Percentiles rank a stretch among this genome's conserved stretches.
Conservation (phyloP, 352 stramenopile genomes). For the Pythium aristosporum region DNA sequence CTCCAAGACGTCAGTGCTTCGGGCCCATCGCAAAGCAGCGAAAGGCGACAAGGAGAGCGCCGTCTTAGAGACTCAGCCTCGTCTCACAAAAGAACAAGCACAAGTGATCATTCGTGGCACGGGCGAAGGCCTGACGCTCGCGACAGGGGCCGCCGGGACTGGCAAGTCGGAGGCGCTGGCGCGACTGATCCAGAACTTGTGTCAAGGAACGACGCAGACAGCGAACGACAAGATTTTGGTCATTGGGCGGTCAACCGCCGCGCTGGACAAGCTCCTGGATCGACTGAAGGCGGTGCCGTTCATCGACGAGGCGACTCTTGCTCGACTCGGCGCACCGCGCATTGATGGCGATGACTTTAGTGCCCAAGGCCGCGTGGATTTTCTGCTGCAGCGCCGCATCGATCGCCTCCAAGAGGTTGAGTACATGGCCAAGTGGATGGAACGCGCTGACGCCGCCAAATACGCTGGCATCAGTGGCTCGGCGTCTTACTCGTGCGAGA, state of each 20-base stretch:
- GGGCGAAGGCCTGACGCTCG: constrained; percentile 92
- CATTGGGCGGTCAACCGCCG: constrained; percentile 94
- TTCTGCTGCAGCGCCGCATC: constrained; percentile 58
- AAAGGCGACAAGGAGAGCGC: neutral
- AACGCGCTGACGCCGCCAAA: constrained; percentile 38
- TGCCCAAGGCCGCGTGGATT: constrained; percentile 89
- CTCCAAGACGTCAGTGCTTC: constrained; percentile 33
- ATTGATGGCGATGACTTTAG: constrained; percentile 62
- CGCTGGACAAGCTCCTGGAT: constrained; percentile 94
- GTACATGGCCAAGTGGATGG: constrained; percentile 89
- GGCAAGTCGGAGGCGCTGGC: constrained; percentile 96
- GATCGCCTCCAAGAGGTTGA: constrained; percentile 93
- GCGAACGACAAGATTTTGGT: constrained; percentile 90
- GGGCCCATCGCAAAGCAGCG: constrained; percentile 27
- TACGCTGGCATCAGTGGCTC: constrained; percentile 60
- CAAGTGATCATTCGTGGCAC: constrained; percentile 91
- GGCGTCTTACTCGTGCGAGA: constrained; percentile 95
- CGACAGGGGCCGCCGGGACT: constrained; percentile 74
- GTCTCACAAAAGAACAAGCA: constrained; percentile 92
- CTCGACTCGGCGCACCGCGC: constrained; percentile 68
- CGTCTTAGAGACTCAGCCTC: neutral
- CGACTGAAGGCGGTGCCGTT: constrained; percentile 89
- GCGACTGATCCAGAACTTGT: constrained; percentile 94
- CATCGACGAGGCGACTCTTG: constrained; percentile 81
- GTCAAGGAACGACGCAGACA: constrained; percentile 36